Evolutionary conservation across 148 eudicot species (phyloP), one percentile per base, ranked within the genome.

Genomic region (Pouteria glomerata): DNA sequence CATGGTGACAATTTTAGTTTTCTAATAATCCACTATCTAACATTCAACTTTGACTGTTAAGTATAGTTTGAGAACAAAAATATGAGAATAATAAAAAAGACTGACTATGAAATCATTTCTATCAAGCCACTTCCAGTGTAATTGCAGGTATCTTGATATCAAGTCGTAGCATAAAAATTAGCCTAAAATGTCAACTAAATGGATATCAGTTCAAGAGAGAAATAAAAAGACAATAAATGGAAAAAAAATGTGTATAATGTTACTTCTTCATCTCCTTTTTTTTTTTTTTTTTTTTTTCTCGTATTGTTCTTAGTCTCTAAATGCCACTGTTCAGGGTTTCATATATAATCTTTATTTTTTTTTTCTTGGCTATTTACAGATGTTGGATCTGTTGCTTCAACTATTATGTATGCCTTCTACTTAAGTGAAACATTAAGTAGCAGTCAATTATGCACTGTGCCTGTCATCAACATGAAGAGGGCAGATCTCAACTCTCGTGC

Each of bases 401-500:
- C 79, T 19, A 79, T 84, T 73, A 70, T 79, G 79, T 84, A 84
- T 74, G 80, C 87, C 6, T 84, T 76, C 72, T 79, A 84, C 67
- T 74, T 84, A 45, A 65, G 76, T 61, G 73, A 74, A 78, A 73
- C 79, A 51, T 30, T 48, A 8, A 64, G 70, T 53, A 62, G 31
- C 66, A 63, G 71, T 50, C 74, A 73, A 8, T 71, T 76, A 26
- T 81, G 85, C 73, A 79, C 85, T 42, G 79, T 84, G 6, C 85
- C 87, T 29, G 65, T 84, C 41, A 77, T 84, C 57, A 84, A 84
- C 77, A 76, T 81, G 78, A 84, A 79, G 78, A 84, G 87, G 79
- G 71, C 71, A 37, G 87, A 79, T 41, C 35, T 84, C 15, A 53
- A 69, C 51, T 79, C 81, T 59, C 79, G 61, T 53, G 66, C 72